phyloP scores from a whole-genome alignment of 176 grass and related monocot species.

The Triticum monococcum region DNA sequence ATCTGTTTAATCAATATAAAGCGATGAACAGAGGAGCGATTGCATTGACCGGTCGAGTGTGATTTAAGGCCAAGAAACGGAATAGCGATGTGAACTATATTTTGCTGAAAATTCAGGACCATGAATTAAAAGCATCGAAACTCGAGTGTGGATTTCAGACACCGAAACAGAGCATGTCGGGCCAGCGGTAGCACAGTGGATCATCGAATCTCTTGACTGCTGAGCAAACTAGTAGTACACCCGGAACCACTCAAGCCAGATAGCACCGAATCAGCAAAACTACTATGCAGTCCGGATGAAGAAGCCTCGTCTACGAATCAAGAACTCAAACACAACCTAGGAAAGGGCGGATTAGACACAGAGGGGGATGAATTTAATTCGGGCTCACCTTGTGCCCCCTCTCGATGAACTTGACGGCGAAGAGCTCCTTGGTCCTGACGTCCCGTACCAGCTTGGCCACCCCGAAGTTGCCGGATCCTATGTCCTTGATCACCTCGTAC shows the following conservation, averaged over 20 bases:
- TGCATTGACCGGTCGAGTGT: conserved; percentile 25
- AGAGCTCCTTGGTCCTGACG: conserved; percentile 76
- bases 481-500: conserved; percentile 91
- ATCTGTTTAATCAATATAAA: not conserved
- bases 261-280: not conserved
- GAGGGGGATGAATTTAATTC: not conserved
- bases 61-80: not conserved
- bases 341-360: not conserved
- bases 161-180: conserved; percentile 1
- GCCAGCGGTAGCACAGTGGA: not conserved
- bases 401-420: conserved; percentile 92
- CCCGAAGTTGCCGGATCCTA: conserved; percentile 94
- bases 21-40: not conserved
- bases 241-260: not conserved
- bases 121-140: not conserved
- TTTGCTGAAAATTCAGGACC: not conserved
- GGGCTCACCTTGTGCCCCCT: conserved; percentile 58
- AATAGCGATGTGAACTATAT: not conserved
- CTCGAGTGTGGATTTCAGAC: not conserved
- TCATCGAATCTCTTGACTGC: not conserved
- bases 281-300: not conserved
- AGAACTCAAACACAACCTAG: conserved; percentile 1
- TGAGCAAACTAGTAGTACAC: not conserved
- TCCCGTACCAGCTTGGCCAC: conserved; percentile 93
- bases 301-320: not conserved